phyloP scores from a whole-genome alignment of 257 asterid species.

The Capsicum rhomboideum region DNA sequence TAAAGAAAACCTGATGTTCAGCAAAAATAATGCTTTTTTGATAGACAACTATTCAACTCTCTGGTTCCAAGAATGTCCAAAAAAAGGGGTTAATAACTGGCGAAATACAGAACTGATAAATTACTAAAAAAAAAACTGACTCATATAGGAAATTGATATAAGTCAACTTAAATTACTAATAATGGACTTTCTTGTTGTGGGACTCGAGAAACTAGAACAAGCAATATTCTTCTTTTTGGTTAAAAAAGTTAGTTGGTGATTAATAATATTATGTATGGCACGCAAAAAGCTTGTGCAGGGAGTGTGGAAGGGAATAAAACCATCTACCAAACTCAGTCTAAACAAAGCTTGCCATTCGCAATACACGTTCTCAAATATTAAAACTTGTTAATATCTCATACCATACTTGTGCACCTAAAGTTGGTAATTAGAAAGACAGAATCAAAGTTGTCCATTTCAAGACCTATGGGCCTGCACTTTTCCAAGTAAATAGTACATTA shows the following conservation, averaged over 20 bases:
- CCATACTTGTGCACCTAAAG: not conserved
- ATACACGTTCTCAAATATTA: not conserved
- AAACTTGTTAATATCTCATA: not conserved
- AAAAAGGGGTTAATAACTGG: not conserved
- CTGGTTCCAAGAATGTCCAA: not conserved
- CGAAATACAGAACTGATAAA: not conserved
- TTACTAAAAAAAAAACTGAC: not conserved
- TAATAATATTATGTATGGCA: not conserved
- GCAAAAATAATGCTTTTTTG: not conserved
- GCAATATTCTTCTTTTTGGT: not conserved
- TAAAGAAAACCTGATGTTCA: not conserved
- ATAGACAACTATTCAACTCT: not conserved
- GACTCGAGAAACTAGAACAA: not conserved
- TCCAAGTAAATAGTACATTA: not conserved
- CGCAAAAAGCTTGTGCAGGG: constrained; percentile 1
- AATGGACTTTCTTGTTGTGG: not conserved
- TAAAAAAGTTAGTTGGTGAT: not conserved
- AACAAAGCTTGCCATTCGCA: not conserved
- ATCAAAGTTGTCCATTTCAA: not conserved
- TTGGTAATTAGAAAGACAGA: not conserved
- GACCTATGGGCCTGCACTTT: not conserved
- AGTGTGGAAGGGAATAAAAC: not conserved
- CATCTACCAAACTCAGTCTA: not conserved
- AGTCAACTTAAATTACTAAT: not conserved
- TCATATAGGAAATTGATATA: not conserved